These are phyloP conservation scores for Lasiosphaeriaceae sp. DNA, from an alignment of 495 filamentous ascomycete genomes.

Conservation along the genomic window DNA sequence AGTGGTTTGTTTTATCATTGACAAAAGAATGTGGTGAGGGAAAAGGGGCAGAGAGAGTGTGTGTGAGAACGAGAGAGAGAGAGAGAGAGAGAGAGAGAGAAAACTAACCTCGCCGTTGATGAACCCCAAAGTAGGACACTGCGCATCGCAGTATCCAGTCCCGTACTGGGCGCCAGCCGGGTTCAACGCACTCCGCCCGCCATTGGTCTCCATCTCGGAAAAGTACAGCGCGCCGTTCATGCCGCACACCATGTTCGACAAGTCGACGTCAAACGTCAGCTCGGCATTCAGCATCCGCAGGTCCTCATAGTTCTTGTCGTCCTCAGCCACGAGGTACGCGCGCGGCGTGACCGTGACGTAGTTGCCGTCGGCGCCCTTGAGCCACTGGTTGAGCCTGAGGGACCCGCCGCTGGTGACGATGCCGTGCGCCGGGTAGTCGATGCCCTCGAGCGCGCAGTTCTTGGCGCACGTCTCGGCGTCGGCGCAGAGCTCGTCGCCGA, in stretches of 20 bases:
- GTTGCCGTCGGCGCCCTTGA: slow-evolving; percentile 32
- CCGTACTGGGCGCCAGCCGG: slow-evolving; percentile 67
- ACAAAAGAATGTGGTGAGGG: neutral
- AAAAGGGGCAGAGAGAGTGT: neutral
- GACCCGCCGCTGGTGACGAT: slow-evolving; percentile 38
- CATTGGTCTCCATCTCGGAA: slow-evolving; percentile 59
- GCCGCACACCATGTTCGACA: slow-evolving; percentile 61
- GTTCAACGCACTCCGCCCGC: slow-evolving; percentile 56
- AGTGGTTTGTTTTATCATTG: too few relatives aligned
- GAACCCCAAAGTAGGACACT: slow-evolving; percentile 64
- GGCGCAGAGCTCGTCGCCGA: slow-evolving; percentile 51
- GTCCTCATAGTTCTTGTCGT: slow-evolving; percentile 51
- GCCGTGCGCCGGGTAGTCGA: slow-evolving; percentile 41
- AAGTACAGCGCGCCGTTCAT: slow-evolving; percentile 73
- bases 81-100: neutral
- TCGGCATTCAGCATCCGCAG: slow-evolving; percentile 58
- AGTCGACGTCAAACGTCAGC: slow-evolving; percentile 66
- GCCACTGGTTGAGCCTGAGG: slow-evolving; percentile 53
- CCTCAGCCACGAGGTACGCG: slow-evolving; percentile 55
- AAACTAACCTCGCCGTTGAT: slow-evolving; percentile 55
- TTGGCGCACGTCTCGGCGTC: slow-evolving; percentile 39
- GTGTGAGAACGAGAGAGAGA: slow-evolving; percentile 15
- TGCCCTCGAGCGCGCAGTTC: slow-evolving; percentile 49
- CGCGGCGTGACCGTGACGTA: slow-evolving; percentile 53
- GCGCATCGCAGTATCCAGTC: slow-evolving; percentile 75